Conservation (phyloP, 2,329 filamentous ascomycete species). For the Ophiostoma novo-ulmi region DNA sequence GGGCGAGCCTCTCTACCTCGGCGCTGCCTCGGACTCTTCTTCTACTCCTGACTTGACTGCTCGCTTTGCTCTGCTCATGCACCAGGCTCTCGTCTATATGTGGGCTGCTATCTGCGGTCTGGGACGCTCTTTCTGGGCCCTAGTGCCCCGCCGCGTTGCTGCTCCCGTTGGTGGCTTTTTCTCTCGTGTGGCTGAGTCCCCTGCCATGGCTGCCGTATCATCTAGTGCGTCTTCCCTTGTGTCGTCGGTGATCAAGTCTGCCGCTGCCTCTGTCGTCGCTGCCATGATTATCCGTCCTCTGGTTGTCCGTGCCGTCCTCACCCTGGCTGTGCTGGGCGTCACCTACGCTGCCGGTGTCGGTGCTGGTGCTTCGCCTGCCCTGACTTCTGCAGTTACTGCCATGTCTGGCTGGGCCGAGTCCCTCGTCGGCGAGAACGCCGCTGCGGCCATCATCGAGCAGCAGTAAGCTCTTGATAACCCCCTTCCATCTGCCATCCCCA, state of each 20-base stretch:
- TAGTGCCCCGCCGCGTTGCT: slow-evolving; percentile 25
- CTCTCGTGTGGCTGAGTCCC: slow-evolving; percentile 18
- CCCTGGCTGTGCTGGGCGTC: slow-evolving; percentile 18
- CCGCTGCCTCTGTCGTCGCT: slow-evolving; percentile 21
- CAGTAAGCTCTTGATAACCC: neutral
- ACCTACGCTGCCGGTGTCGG: slow-evolving; percentile 20
- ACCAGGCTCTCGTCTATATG: slow-evolving; percentile 23
- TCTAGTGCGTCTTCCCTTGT: slow-evolving; percentile 18
- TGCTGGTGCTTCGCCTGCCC: slow-evolving; percentile 14
- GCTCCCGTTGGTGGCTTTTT: slow-evolving; percentile 21
- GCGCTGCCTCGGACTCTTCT: neutral
- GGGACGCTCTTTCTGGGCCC: slow-evolving; percentile 19
- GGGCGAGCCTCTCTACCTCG: neutral
- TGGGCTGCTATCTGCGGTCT: slow-evolving; percentile 20
- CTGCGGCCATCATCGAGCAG: slow-evolving; percentile 6
- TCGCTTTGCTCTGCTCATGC: slow-evolving; percentile 22
- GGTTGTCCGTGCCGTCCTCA: slow-evolving; percentile 24
- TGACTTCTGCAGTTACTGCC: slow-evolving; percentile 16
- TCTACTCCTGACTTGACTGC: neutral
- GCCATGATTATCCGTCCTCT: slow-evolving; percentile 22
- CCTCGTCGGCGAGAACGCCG: slow-evolving; percentile 14
- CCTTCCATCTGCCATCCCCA: neutral
- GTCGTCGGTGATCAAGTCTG: slow-evolving; percentile 15
- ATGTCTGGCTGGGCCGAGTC: slow-evolving; percentile 17
- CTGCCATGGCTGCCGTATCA: slow-evolving; percentile 17